Conservation (phyloP, 2,329 filamentous ascomycete genomes). For the Neurospora sp. region DNA sequence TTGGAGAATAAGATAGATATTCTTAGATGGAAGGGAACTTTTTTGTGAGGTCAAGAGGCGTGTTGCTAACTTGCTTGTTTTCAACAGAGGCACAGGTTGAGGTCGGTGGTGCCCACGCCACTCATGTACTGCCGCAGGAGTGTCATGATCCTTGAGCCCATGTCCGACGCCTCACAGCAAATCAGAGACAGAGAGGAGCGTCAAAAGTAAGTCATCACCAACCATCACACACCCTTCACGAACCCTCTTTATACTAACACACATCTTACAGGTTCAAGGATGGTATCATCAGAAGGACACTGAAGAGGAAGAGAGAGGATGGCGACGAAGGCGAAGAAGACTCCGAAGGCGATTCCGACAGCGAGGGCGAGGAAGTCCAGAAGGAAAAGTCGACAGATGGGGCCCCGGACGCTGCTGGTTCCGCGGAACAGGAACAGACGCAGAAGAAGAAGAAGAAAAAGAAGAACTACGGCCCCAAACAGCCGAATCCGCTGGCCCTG, state of each 20-base stretch:
- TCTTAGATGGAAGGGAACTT: conserved; percentile 14
- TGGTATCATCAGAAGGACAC: conserved; percentile 27
- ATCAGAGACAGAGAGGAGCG: conserved; percentile 60
- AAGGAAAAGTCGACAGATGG: conserved; percentile 23
- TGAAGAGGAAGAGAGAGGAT: conserved; percentile 40
- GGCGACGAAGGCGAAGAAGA: conserved; percentile 28
- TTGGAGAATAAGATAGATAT: conserved; percentile 27
- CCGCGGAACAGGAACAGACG: conserved; percentile 11
- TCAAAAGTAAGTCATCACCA: conserved; percentile 42
- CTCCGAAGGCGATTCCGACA: conserved; percentile 28
- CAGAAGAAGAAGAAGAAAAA: conserved; percentile 26
- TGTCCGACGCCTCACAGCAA: conserved; percentile 57
- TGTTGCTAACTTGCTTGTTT: not conserved
- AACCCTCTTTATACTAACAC: conserved; percentile 1
- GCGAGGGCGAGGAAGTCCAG: conserved; percentile 29
- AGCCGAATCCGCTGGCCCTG: conserved; percentile 24
- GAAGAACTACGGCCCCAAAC: conserved; percentile 22
- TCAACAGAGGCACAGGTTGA: conserved; percentile 14
- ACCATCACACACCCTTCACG: not conserved
- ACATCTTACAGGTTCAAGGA: conserved; percentile 12
- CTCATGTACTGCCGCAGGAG: conserved; percentile 70
- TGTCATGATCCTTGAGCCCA: conserved; percentile 47
- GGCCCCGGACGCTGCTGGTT: conserved; percentile 2
- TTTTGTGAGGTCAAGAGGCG: not conserved
- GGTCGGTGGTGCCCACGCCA: conserved; percentile 32